Evolutionary conservation across 2,329 filamentous ascomycete genomes (phyloP).

Genomic region (Neopestalotiopsis sp.): DNA sequence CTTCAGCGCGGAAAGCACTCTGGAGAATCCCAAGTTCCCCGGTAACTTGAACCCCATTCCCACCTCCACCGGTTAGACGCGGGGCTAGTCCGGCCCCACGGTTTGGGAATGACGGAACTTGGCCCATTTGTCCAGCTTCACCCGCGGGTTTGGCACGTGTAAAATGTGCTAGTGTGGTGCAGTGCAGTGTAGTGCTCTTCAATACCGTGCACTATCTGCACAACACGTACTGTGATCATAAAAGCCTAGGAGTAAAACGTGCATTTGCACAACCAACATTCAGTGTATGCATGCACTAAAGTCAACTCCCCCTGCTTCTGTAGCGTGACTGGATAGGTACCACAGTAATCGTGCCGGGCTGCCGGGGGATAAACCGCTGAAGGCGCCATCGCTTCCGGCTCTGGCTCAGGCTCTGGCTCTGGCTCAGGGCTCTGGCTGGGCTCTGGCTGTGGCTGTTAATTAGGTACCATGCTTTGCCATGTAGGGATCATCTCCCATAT

Average conservation of each 20-base stretch:
- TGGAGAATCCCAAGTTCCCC: conserved; percentile 4
- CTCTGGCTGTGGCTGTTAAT: no score
- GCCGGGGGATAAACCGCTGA: not conserved
- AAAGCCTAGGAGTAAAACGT: not conserved
- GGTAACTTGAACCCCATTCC: conserved; percentile 5
- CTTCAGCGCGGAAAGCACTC: not conserved
- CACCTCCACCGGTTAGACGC: conserved; percentile 16
- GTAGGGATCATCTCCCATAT: conserved; percentile 2
- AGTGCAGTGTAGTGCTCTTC: not conserved
- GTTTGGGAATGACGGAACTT: not conserved
- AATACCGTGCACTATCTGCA: no score
- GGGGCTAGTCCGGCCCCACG: conserved; percentile 13
- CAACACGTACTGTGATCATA: no score
- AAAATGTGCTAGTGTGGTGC: not conserved
- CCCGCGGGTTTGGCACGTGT: conserved; percentile 10
- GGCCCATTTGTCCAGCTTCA: not conserved
- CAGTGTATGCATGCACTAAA: no score
- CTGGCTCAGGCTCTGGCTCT: no score
- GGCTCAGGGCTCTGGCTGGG: not conserved
- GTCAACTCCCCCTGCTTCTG: no score
- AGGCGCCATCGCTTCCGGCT: not conserved
- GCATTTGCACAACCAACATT: not conserved
- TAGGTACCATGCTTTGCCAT: no score
- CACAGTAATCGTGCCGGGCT: not conserved
- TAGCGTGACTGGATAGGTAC: not conserved